Evolutionary conservation across 805 yeast species (phyloP).

Genomic region (Candida ovalis): DNA sequence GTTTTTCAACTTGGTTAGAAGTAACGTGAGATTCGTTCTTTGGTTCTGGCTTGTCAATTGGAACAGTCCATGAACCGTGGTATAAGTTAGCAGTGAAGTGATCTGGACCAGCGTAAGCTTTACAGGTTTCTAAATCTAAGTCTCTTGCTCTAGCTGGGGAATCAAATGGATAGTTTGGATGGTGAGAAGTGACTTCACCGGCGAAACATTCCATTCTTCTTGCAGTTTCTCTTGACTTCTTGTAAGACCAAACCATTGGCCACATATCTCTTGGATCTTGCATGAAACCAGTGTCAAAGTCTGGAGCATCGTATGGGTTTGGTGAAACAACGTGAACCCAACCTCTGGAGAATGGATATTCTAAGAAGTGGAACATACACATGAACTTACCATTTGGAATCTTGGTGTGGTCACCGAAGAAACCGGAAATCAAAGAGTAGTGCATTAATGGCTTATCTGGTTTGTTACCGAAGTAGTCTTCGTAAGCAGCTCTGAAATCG

Average conservation of each 20-base stretch:
- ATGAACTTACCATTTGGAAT: conserved; percentile 27
- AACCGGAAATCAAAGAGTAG: conserved; percentile 29
- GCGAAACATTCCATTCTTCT: conserved; percentile 29
- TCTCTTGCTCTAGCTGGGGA: conserved; percentile 29
- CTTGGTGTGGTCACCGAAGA: conserved; percentile 31
- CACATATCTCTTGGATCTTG: conserved; percentile 28
- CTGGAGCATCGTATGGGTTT: conserved; percentile 27
- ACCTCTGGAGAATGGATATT: conserved; percentile 31
- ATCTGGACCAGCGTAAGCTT: conserved; percentile 25
- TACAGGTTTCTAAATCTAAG: conserved; percentile 24
- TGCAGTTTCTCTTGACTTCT: conserved; percentile 29
- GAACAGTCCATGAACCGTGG: conserved; percentile 31
- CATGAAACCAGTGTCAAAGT: conserved; percentile 29
- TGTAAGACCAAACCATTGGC: conserved; percentile 30
- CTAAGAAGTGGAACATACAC: conserved; percentile 30
- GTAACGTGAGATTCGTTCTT: conserved; percentile 22
- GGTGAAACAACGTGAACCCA: conserved; percentile 21
- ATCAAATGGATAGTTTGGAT: conserved; percentile 23
- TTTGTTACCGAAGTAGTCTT: conserved; percentile 26
- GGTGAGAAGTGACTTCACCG: conserved; percentile 28
- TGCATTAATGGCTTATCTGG: conserved; percentile 31
- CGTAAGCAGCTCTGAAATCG: conserved; percentile 24
- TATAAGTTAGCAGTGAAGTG: conserved; percentile 25
- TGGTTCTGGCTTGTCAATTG: conserved; percentile 20
- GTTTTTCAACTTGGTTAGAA: conserved; percentile 23